Evolutionary conservation across 225 moss, liverwort and hornwort species (phyloP).

Genomic region (Climacium dendroides): DNA sequence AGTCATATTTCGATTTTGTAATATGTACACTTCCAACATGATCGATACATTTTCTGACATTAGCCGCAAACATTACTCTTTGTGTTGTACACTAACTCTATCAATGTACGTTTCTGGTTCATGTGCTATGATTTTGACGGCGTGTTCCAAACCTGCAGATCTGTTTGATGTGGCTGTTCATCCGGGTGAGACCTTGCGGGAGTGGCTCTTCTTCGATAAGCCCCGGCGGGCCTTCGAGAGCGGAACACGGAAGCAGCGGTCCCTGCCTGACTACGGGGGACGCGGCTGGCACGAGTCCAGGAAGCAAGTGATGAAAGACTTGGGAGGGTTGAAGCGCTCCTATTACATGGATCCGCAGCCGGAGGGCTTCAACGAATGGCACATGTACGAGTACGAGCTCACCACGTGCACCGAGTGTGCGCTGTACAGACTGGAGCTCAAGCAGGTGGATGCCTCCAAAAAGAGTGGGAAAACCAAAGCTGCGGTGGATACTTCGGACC

Average conservation of each 20-base stretch:
- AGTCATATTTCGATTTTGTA: background rate
- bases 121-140: background rate
- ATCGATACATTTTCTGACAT: background rate
- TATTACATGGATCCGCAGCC: conserved; percentile 61
- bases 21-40: background rate
- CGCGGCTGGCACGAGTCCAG: conserved; percentile 57
- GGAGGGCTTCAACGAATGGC: conserved; percentile 42
- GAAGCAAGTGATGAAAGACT: conserved; percentile 52
- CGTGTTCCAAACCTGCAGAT: conserved; percentile 6
- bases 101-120: background rate
- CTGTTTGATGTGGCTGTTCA: conserved; percentile 37
- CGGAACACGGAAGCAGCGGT: conserved; percentile 53
- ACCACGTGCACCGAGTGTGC: conserved; percentile 35
- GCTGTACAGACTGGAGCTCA: conserved; percentile 43
- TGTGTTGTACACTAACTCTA: background rate
- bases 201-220: conserved; percentile 53
- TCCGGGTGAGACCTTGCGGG: conserved; percentile 33
- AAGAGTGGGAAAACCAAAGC: conserved; percentile 20
- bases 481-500: conserved; percentile 20
- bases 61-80: background rate
- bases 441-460: conserved; percentile 35
- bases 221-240: conserved; percentile 50
- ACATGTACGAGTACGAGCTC: conserved; percentile 52
- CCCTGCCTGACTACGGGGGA: conserved; percentile 40
- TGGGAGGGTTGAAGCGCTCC: conserved; percentile 46